These are phyloP conservation scores for Phalaenopsis hybrid DNA, from an alignment of 116 monocot genomes.

Conservation along the genomic window DNA sequence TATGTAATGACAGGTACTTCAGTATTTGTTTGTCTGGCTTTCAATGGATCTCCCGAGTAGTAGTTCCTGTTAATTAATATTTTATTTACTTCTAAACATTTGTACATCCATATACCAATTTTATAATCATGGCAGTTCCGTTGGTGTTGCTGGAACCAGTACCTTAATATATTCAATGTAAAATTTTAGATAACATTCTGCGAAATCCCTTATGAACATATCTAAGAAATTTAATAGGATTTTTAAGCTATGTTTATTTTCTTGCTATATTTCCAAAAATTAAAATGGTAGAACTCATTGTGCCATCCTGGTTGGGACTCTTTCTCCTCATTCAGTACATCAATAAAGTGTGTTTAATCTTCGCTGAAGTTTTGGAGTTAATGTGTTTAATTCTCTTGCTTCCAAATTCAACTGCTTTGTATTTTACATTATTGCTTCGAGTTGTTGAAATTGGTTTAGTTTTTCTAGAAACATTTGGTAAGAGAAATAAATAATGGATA, in stretches of 20 bases:
- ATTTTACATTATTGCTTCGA: no score
- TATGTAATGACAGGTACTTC: slow-evolving; percentile 7
- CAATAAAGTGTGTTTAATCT: not conserved
- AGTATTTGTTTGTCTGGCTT: not conserved
- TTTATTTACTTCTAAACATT: not conserved
- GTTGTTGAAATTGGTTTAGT: no score
- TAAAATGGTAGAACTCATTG: not conserved
- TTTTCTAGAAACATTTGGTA: no score
- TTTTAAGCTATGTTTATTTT: not conserved
- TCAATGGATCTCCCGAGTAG: not conserved
- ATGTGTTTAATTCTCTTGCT: not conserved
- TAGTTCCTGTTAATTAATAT: not conserved
- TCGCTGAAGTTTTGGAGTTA: not conserved
- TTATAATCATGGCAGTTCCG: not conserved
- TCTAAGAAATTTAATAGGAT: not conserved
- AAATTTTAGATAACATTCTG: not conserved
- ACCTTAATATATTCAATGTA: not conserved
- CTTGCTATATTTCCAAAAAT: not conserved
- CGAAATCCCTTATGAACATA: not conserved
- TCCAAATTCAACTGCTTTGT: no score
- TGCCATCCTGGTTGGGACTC: not conserved
- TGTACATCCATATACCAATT: not conserved
- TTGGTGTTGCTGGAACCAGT: not conserved
- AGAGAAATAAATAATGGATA: no score
- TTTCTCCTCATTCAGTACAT: not conserved